Conservation (phyloP, 768 basidiomycete genomes). For the Boletellus ananas region DNA sequence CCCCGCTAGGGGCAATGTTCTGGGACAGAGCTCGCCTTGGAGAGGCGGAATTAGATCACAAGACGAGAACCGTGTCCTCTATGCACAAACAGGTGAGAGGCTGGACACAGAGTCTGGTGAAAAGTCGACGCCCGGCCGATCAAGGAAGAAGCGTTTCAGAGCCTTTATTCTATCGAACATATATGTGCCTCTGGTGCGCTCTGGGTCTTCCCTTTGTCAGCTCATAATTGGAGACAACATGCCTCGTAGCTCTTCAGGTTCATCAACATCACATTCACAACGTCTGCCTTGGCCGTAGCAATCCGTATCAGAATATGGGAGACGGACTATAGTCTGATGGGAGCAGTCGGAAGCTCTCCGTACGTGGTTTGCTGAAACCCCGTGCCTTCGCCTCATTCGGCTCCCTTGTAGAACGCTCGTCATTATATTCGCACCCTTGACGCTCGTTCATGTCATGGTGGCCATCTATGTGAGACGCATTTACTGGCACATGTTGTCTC, state of each 20-base stretch:
- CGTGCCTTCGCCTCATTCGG: not conserved
- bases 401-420: constrained; percentile 57
- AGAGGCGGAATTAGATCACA: constrained; percentile 11
- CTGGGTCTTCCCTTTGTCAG: not conserved
- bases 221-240: constrained; percentile 8
- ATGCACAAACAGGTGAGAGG: constrained; percentile 15
- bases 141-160: constrained; percentile 49
- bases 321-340: constrained; percentile 45
- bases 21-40: constrained; percentile 71
- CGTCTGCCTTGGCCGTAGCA: constrained; percentile 74
- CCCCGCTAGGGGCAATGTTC: constrained; percentile 50
- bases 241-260: constrained; percentile 69
- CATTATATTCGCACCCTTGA: constrained; percentile 81
- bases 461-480: constrained; percentile 71
- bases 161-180: constrained; percentile 68
- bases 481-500: constrained; percentile 4
- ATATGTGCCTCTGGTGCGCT: constrained; percentile 73
- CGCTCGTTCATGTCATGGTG: constrained; percentile 78
- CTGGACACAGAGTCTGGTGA: constrained; percentile 29
- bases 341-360: constrained; percentile 81
- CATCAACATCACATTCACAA: constrained; percentile 79
- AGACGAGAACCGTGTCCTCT: constrained; percentile 12
- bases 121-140: constrained; percentile 26
- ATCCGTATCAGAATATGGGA: constrained; percentile 68
- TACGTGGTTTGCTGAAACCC: constrained; percentile 34